Evolutionary conservation across 805 yeast genomes (phyloP).

Genomic region (Wickerhamiella australiensis): DNA sequence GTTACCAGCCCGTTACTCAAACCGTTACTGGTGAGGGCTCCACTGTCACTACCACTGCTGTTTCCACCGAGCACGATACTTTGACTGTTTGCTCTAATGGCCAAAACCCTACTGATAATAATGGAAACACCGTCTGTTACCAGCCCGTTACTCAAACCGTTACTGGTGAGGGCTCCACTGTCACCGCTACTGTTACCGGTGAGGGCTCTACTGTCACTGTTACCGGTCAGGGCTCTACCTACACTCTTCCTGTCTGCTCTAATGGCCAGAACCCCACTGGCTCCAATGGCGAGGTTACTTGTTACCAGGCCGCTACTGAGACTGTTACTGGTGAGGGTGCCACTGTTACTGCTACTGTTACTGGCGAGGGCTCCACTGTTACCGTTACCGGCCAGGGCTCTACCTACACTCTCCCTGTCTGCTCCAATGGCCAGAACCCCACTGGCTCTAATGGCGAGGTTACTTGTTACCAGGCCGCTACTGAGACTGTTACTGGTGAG

Average conservation of each 20-base stretch:
- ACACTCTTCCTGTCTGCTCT: conserved; percentile 14
- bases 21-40: conserved; percentile 2
- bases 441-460: conserved; percentile 13
- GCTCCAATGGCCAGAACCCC: conserved; percentile 6
- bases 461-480: conserved; percentile 12
- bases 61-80: background rate
- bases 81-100: background rate
- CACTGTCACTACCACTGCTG: conserved; percentile 12
- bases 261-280: background rate
- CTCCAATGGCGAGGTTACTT: conserved; percentile 1
- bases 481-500: conserved; percentile 16
- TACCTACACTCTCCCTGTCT: conserved; percentile 13
- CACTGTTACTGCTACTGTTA: conserved; percentile 17
- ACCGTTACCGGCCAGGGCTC: conserved; percentile 1
- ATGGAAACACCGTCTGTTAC: background rate
- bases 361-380: too few species aligned
- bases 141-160: background rate
- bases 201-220: background rate
- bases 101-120: background rate
- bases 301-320: conserved; percentile 15
- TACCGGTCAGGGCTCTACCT: conserved; percentile 12
- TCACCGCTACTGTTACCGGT: conserved; percentile 14
- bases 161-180: conserved; percentile 7
- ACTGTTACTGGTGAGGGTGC: conserved; percentile 15
- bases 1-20: background rate